A percentile compares a stretch with the other conserved stretches of the same genome.
phyloP scores from a whole-genome alignment of 2,329 filamentous ascomycete genomes.

The Dactylellina cionopaga region DNA sequence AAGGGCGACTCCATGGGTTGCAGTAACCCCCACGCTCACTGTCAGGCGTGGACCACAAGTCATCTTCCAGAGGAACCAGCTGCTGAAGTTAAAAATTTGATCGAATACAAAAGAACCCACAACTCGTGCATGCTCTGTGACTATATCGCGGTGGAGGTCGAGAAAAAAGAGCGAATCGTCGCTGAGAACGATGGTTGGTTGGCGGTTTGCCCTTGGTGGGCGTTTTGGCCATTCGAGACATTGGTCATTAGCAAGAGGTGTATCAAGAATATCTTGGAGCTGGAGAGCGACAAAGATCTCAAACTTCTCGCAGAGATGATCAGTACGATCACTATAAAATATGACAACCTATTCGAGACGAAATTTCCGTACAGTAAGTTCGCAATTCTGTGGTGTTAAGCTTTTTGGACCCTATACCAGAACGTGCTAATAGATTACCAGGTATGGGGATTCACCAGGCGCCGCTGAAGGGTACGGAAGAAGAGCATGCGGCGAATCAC shows the following conservation, averaged over 20 bases:
- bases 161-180: slow-evolving; percentile 84
- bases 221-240: slow-evolving; percentile 94
- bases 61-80: slow-evolving; percentile 87
- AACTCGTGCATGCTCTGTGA: slow-evolving; percentile 80
- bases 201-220: slow-evolving; percentile 96
- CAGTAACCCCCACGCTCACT: slow-evolving; percentile 97
- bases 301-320: slow-evolving; percentile 81
- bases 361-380: slow-evolving; percentile 87
- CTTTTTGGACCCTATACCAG: slow-evolving; percentile 4
- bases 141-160: slow-evolving; percentile 83
- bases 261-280: slow-evolving; percentile 83
- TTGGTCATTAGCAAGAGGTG: slow-evolving; percentile 87
- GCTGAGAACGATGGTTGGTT: slow-evolving; percentile 88
- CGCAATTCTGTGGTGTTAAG: slow-evolving; percentile 40
- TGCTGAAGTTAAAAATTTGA: slow-evolving; percentile 79
- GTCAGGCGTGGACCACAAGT: slow-evolving; percentile 95
- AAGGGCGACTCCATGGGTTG: slow-evolving; percentile 98
- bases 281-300: slow-evolving; percentile 74
- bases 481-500: slow-evolving; percentile 83
- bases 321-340: slow-evolving; percentile 86
- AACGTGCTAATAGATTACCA: slow-evolving; percentile 57
- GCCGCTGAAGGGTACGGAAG: slow-evolving; percentile 79
- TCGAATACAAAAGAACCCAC: slow-evolving; percentile 79
- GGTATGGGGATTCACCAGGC: slow-evolving; percentile 96
- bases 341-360: slow-evolving; percentile 97